These are phyloP conservation scores for Capsella rubella DNA, from an alignment of 441 rosid species.

Conservation along the genomic window DNA sequence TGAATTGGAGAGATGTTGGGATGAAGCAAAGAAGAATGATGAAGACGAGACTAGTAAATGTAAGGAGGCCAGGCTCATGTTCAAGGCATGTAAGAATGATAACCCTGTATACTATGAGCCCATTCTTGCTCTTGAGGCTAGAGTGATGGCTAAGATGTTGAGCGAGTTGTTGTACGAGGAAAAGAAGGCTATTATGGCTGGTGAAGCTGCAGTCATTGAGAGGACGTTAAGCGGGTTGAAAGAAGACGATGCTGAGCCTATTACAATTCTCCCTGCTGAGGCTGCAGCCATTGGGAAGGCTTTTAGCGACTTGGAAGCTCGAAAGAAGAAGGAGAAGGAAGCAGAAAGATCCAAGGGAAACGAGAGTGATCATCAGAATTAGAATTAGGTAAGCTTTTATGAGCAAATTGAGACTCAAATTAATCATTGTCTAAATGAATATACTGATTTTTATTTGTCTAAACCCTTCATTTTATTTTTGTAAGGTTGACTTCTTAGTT, in stretches of 20 bases:
- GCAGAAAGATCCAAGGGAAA: not conserved
- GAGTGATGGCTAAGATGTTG: not conserved
- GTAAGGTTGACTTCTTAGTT: no score
- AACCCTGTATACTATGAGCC: slow-evolving; percentile 16
- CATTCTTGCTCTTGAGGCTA: not conserved
- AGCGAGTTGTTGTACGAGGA: not conserved
- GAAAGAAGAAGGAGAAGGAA: not conserved
- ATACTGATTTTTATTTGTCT: no score
- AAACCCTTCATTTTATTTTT: no score
- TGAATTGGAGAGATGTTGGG: slow-evolving; percentile 1
- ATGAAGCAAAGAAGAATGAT: not conserved
- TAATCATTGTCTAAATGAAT: no score
- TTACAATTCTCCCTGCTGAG: not conserved
- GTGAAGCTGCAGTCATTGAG: not conserved
- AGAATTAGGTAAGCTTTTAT: not conserved
- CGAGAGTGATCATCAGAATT: not conserved
- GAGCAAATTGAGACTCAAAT: no score
- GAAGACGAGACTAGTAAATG: not conserved
- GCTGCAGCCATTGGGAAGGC: not conserved
- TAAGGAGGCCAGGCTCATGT: slow-evolving; percentile 6
- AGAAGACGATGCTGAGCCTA: not conserved
- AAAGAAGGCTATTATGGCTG: slow-evolving; percentile 3
- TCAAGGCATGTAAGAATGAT: slow-evolving; percentile 5
- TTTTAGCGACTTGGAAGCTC: not conserved
- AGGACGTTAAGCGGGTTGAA: not conserved